Base-by-base conservation (phyloP, 2,329 filamentous ascomycete species). In the Trichoderma gracile region DNA sequence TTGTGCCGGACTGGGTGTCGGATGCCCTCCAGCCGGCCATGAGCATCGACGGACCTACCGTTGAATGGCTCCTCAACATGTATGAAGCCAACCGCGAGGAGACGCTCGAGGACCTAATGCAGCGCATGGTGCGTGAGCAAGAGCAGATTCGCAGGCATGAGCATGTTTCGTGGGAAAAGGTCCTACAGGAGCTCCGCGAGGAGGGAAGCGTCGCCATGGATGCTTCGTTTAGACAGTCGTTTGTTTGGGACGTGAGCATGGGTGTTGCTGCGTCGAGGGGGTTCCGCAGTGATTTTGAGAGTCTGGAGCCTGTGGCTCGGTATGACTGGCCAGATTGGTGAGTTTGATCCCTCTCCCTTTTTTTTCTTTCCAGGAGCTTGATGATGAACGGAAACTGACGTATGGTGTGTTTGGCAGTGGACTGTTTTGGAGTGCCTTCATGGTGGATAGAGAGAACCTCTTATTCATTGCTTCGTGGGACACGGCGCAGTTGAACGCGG, bases 261-360 rank as follows among this genome's bases (percentile, higher is more conserved):
- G 73, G 72, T 5, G 68, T 76, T 55, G 65, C 66, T 5, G 57
- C 68, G 6, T 67, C 68, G 0, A 66, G 63, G 7, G 67, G 65
- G 1, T 60, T 65, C 7, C 67, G 67, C 15, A 56, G 67, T 2
- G 68, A 65, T 17, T 73, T 72, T 43, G 63, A 68, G 42, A 60
- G 56, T 5, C 63, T 78, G 45, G 69, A 75, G 40, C 72, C 75
- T 2, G 64, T 76, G 10, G 69, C 69, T 23, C 69, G 77, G 5
- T 73, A 75, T 50, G 76, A 78, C 70, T 78, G 76, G 77, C 68
- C 75, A 30, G 77, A 78, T 50, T 75, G 74, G 76, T 78, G 67
- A 73, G 75, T 68, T 8, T 2, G 30, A 27, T 30, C 2, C 8
- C 2, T 30, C 2, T 9, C 9, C 9, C 9, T 30, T 10, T 30